phyloP scores from a whole-genome alignment of 192 early-diverging fungal genomes.

The Phycomyces nitens region DNA sequence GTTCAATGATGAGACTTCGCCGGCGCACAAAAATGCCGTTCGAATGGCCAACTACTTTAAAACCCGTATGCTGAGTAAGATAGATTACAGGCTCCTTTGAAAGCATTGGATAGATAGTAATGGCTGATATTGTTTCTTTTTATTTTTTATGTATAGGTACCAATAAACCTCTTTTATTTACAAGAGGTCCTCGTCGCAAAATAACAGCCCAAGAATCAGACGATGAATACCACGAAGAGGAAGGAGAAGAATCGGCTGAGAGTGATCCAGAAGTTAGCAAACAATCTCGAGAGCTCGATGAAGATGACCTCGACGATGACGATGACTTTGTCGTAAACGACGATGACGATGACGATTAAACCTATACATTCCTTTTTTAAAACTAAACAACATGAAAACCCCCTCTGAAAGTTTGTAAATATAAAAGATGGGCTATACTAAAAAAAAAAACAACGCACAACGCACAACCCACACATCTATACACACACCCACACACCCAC shows the following conservation, averaged over 20 bases:
- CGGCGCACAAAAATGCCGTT: conserved; percentile 37
- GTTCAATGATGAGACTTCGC: conserved; percentile 58
- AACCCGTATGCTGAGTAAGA: conserved; percentile 40
- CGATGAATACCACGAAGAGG: conserved; percentile 34
- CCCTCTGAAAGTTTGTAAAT: no score
- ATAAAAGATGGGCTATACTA: no score
- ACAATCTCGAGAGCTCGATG: not conserved
- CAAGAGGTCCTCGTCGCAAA: conserved; percentile 22
- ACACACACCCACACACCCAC: no score
- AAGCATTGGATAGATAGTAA: no score
- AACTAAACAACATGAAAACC: no score
- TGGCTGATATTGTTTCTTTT: no score
- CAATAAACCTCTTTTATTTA: conserved; percentile 28
- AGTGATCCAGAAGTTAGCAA: conserved; percentile 18
- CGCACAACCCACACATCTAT: no score
- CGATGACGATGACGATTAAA: conserved; percentile 21
- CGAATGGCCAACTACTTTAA: conserved; percentile 45
- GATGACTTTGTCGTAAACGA: conserved; percentile 20
- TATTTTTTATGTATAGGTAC: conserved; percentile 24
- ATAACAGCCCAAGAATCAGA: conserved; percentile 20
- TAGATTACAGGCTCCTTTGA: not conserved
- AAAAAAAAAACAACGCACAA: no score
- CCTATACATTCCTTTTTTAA: not conserved
- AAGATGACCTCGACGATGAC: conserved; percentile 12
- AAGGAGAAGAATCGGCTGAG: conserved; percentile 10